Base-by-base conservation (phyloP, 2,329 filamentous ascomycete genomes). In the Daldinia sp. region DNA sequence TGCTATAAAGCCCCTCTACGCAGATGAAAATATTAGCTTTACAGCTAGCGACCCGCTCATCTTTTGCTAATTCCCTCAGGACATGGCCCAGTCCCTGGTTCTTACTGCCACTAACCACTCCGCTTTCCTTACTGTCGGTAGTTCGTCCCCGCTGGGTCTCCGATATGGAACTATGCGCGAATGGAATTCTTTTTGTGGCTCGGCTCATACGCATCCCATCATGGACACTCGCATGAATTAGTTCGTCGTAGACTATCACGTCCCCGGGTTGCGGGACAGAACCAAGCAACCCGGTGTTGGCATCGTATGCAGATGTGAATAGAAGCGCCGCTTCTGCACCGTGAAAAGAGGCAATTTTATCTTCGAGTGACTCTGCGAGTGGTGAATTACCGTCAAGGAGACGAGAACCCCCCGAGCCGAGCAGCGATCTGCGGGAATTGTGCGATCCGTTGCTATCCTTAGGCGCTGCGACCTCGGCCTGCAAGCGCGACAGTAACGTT, bases 191-290 rank as follows among this genome's bases (percentile, higher is more conserved):
- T 39, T 73, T 78, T 0, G 74, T 79, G 0, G 88, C 89, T 1
- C 90, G 84, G 6, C 88, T 89, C 20, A 90, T 73, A 18, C 85
- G 84, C 90, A 94, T 93, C 0, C 92, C 93, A 76, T 94, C 92
- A 66, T 93, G 92, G 1, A 90, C 88, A 72, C 91, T 94, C 0
- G 93, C 93, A 73, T 95, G 93, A 13, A 95, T 89, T 35, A 91
- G 82, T 76, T 91, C 91, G 74, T 95, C 93, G 72, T 92, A 91
- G 0, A 96, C 77, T 23, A 96, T 83, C 1, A 86, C 73, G 76
- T 92, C 90, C 0, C 85, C 87, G 0, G 80, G 81, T 69, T 89
- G 88, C 0, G 89, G 88, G 1, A 89, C 81, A 61, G 85, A 87
- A 1, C 84, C 81, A n/a, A 91, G 85, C 1, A 92, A 81, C 0